Conservation (phyloP, 257 asterid species). For the Solanum dulcamara region DNA sequence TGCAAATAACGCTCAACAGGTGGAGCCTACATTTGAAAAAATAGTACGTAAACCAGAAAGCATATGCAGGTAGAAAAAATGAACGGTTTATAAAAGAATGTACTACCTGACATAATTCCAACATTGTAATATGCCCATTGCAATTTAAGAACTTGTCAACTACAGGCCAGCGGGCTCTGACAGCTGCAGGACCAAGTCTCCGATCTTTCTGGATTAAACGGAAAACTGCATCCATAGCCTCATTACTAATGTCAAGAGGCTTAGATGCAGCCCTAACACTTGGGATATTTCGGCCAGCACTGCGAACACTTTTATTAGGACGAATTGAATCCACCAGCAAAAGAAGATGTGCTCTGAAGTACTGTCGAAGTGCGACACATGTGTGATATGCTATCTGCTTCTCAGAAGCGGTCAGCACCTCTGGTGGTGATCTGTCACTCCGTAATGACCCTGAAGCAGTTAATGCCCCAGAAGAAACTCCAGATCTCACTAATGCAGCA, state of each 20-base stretch:
- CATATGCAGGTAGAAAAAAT: not conserved
- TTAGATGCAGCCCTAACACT: slow-evolving; percentile 67
- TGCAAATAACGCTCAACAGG: slow-evolving; percentile 96
- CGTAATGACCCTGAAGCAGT: slow-evolving; percentile 61
- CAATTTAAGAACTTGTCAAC: slow-evolving; percentile 68
- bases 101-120: slow-evolving; percentile 94
- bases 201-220: slow-evolving; percentile 92
- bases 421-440: slow-evolving; percentile 77
- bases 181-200: slow-evolving; percentile 81
- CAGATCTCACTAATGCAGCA: slow-evolving; percentile 97
- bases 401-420: slow-evolving; percentile 82
- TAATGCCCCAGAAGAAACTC: slow-evolving; percentile 59
- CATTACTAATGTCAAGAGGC: slow-evolving; percentile 90
- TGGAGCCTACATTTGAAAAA: slow-evolving; percentile 60
- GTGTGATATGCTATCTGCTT: slow-evolving; percentile 96
- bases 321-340: slow-evolving; percentile 80
- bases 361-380: slow-evolving; percentile 79
- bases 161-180: slow-evolving; percentile 79
- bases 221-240: slow-evolving; percentile 83
- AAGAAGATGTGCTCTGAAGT: slow-evolving; percentile 88
- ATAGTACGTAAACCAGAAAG: not conserved
- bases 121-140: slow-evolving; percentile 87
- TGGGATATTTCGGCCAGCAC: slow-evolving; percentile 67
- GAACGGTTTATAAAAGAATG: not conserved
- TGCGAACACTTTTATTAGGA: slow-evolving; percentile 66